phyloP scores from a whole-genome alignment of 1,284 basidiomycete genomes.

The Tetrapyrgos nigripes region DNA sequence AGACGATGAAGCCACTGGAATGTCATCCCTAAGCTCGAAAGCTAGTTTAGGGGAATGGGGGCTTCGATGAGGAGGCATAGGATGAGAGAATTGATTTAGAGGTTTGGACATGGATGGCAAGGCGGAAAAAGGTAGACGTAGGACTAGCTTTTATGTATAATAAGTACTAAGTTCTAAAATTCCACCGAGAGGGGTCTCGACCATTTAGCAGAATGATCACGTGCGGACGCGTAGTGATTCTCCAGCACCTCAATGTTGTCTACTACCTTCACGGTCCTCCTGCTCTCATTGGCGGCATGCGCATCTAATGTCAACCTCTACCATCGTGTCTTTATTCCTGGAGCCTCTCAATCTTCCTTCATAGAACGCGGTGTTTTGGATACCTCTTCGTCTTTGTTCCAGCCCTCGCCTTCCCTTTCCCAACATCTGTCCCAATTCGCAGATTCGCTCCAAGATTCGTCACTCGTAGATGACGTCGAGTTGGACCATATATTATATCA shows the following conservation, averaged over 20 bases:
- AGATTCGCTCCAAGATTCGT: conserved; percentile 37
- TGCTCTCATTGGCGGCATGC: conserved; percentile 7
- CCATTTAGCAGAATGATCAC: too few relatives aligned
- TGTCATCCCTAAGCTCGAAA: too few relatives aligned
- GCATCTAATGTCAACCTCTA: conserved; percentile 11
- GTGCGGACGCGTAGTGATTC: too few relatives aligned
- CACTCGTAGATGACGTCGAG: conserved; percentile 26
- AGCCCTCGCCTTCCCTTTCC: conserved; percentile 45
- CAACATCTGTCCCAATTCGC: conserved; percentile 52
- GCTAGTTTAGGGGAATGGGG: conserved; percentile 17
- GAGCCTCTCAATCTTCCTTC: conserved; percentile 31
- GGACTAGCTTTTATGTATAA: neutral
- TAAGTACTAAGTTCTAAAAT: too few relatives aligned
- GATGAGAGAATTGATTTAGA: conserved; percentile 40
- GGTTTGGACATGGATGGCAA: conserved; percentile 24
- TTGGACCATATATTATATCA: conserved; percentile 67
- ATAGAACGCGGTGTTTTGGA: conserved; percentile 39
- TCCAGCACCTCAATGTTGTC: conserved; percentile 6
- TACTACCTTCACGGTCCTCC: neutral
- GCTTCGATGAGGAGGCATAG: conserved; percentile 22
- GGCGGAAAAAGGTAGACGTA: conserved; percentile 15
- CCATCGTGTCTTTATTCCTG: conserved; percentile 20
- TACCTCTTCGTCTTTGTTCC: conserved; percentile 40
- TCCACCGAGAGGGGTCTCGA: too few relatives aligned
- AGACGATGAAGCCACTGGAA: too few relatives aligned